A percentile compares a stretch with the other conserved stretches of the same genome.
phyloP scores from a whole-genome alignment of 306 rosid genomes.

The Casuarina equisetifolia region DNA sequence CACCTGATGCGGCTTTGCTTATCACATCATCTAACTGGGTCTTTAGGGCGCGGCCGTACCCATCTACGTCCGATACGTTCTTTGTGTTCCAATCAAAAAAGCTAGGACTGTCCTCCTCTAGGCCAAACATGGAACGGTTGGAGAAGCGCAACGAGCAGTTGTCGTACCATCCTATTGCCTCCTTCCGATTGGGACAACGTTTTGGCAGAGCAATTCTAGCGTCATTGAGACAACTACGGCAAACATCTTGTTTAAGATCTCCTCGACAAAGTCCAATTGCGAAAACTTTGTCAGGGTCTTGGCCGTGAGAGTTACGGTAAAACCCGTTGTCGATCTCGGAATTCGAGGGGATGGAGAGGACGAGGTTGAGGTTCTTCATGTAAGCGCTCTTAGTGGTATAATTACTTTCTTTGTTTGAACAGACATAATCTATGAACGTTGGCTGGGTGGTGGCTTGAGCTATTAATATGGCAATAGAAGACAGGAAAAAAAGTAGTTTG shows the following conservation, averaged over 20 bases:
- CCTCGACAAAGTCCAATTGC: slow-evolving; percentile 34
- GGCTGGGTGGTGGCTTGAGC: neutral
- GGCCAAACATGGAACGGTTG: neutral
- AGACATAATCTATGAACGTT: neutral
- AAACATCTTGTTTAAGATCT: slow-evolving; percentile 9
- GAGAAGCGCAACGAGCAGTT: slow-evolving; percentile 29
- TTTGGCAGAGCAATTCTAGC: slow-evolving; percentile 1
- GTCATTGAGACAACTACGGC: slow-evolving; percentile 30
- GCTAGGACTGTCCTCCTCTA: neutral
- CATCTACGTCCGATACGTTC: slow-evolving; percentile 10
- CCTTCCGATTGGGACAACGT: slow-evolving; percentile 33
- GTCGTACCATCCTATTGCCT: slow-evolving; percentile 32
- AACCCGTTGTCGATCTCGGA: neutral
- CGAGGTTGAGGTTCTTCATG: slow-evolving; percentile 23
- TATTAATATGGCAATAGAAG: too few species aligned
- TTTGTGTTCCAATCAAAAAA: neutral
- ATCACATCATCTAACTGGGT: neutral
- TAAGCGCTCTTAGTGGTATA: slow-evolving; percentile 32
- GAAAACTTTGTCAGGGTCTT: slow-evolving; percentile 16
- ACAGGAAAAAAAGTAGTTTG: neutral
- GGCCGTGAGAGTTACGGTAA: slow-evolving; percentile 12
- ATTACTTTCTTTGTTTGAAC: slow-evolving; percentile 11
- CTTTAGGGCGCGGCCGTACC: neutral
- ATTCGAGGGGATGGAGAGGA: slow-evolving; percentile 19
- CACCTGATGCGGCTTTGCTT: neutral